Conservation (phyloP, 148 eudicot species). For the Talinum fruticosum region DNA sequence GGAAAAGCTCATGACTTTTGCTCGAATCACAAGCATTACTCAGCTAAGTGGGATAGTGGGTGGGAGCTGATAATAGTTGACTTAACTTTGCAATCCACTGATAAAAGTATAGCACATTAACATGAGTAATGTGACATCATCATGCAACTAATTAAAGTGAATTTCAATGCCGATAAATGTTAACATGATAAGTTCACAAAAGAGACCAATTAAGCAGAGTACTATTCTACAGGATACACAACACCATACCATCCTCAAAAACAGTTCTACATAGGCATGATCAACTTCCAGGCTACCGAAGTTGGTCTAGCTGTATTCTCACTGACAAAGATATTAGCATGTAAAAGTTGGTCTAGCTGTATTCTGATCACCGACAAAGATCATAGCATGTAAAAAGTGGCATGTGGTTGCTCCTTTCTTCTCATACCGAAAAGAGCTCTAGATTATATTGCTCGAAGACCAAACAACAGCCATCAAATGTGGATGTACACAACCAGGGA, state of each 20-base stretch:
- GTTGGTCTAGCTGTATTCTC: too few relatives aligned
- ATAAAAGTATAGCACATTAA: constrained; percentile 5
- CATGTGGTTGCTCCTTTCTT: neutral
- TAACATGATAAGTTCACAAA: too few relatives aligned
- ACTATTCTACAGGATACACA: too few relatives aligned
- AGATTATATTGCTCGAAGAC: too few relatives aligned
- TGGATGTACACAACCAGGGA: neutral
- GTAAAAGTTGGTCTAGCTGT: too few relatives aligned
- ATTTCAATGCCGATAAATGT: neutral
- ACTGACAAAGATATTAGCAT: too few relatives aligned
- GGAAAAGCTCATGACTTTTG: neutral
- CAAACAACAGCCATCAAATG: neutral
- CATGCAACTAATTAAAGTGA: constrained; percentile 6
- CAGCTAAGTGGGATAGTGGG: constrained; percentile 6
- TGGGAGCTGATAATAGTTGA: neutral
- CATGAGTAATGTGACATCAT: neutral
- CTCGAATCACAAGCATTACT: neutral
- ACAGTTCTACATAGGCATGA: too few relatives aligned
- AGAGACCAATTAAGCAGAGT: too few relatives aligned
- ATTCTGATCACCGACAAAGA: too few relatives aligned
- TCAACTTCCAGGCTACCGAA: too few relatives aligned
- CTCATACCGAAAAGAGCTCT: neutral
- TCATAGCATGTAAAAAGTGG: too few relatives aligned
- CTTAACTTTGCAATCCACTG: constrained; percentile 18
- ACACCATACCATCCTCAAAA: too few relatives aligned